Percentiles rank a stretch among this genome's conserved stretches.
Evolutionary conservation across 2,329 filamentous ascomycete genomes (phyloP).

Genomic region (Trichoderma citrinoviride): DNA sequence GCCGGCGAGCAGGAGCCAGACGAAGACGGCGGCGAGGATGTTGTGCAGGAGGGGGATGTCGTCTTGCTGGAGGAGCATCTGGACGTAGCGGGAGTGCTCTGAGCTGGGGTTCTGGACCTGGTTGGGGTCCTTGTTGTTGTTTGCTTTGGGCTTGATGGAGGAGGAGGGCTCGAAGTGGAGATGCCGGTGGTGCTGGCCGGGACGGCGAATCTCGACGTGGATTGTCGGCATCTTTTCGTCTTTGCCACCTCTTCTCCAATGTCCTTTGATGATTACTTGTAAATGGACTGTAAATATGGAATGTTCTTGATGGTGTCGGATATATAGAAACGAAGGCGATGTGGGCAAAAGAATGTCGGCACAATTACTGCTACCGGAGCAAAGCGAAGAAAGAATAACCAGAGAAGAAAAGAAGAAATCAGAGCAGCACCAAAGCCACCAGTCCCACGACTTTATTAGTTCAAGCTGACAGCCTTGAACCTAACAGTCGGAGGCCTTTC

Average conservation of each 20-base stretch:
- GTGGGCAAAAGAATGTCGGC: background rate
- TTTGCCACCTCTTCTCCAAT: background rate
- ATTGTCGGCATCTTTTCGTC: slow-evolving; percentile 7
- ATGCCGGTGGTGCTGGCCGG: slow-evolving; percentile 14
- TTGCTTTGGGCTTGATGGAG: no score
- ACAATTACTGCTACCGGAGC: background rate
- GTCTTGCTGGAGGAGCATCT: slow-evolving; percentile 49
- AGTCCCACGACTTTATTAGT: background rate
- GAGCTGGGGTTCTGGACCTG: slow-evolving; percentile 26
- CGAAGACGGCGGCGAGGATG: slow-evolving; percentile 40
- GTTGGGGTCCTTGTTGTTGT: no score
- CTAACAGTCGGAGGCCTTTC: background rate
- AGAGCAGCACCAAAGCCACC: background rate
- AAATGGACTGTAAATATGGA: no score
- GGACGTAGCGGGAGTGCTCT: slow-evolving; percentile 40
- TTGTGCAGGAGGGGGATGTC: slow-evolving; percentile 46
- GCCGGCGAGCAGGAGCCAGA: slow-evolving; percentile 51
- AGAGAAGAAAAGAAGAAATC: background rate
- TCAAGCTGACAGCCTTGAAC: background rate
- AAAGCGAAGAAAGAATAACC: background rate
- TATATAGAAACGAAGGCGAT: background rate
- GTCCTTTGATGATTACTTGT: no score
- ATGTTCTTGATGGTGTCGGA: background rate
- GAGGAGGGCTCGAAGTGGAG: background rate
- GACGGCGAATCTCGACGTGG: slow-evolving; percentile 15